Evolutionary conservation across 148 eudicot species (phyloP).

Genomic region (Spergularia marina): DNA sequence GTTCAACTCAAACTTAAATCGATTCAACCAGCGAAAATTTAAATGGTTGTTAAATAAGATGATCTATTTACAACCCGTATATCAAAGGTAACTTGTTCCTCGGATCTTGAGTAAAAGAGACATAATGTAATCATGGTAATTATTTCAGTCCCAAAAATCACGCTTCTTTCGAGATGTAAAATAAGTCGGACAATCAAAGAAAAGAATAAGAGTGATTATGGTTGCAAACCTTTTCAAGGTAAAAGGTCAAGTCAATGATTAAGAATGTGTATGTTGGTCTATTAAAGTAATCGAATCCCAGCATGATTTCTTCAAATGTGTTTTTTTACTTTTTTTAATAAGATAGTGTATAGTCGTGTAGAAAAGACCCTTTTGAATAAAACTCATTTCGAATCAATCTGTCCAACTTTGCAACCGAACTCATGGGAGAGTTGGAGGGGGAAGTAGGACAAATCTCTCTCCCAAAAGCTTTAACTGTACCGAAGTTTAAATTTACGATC

Average conservation of each 20-base stretch:
- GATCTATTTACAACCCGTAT: background rate
- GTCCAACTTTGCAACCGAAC: no score
- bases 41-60: background rate
- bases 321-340: no score
- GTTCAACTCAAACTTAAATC: background rate
- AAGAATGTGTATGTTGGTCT: slow-evolving; percentile 10
- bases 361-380: no score
- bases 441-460: no score
- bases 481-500: no score
- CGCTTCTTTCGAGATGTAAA: slow-evolving; percentile 11
- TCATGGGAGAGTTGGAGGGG: no score
- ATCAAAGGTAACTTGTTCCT: background rate
- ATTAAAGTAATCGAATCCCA: background rate
- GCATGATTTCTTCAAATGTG: slow-evolving; percentile 12
- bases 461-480: no score
- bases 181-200: background rate
- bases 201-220: background rate
- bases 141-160: slow-evolving; percentile 26
- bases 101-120: background rate
- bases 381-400: no score
- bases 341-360: no score
- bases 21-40: background rate
- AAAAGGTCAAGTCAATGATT: slow-evolving; percentile 31
- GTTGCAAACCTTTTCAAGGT: background rate
- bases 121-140: background rate